phyloP scores from a whole-genome alignment of 176 grass and related monocot genomes.

The Echinochloa phyllopogon region DNA sequence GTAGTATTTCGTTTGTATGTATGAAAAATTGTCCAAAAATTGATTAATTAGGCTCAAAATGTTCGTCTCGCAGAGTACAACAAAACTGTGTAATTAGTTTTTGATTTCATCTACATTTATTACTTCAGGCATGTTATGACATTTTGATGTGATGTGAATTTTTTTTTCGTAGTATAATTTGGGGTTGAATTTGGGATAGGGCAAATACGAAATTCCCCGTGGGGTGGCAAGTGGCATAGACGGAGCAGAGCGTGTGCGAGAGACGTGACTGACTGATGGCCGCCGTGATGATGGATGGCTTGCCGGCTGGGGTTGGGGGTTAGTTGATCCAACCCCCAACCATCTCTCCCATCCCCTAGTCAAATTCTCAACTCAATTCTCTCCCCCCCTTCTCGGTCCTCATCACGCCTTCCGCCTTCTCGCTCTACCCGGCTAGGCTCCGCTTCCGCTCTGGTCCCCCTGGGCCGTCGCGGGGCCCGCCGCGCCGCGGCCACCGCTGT shows the following conservation, averaged over 20 bases:
- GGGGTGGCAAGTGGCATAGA: background rate
- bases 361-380: conserved; percentile 27
- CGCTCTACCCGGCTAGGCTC: conserved; percentile 4
- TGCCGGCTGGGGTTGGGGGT: background rate
- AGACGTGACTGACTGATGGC: background rate
- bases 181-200: no score
- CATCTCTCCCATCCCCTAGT: background rate
- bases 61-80: no score
- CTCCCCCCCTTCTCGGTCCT: background rate
- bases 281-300: conserved; percentile 19
- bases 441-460: background rate
- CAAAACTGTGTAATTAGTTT: no score
- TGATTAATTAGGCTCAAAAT: no score
- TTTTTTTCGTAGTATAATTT: no score
- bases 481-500: background rate
- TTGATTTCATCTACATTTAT: no score
- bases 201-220: background rate
- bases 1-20: no score
- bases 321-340: conserved; percentile 50
- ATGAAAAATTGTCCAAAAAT: no score
- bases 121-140: no score
- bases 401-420: conserved; percentile 32
- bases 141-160: no score
- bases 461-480: background rate
- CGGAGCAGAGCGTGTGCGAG: no score